Evolutionary conservation across 2,329 filamentous ascomycete species (phyloP).

Genomic region (Exophiala sp.): DNA sequence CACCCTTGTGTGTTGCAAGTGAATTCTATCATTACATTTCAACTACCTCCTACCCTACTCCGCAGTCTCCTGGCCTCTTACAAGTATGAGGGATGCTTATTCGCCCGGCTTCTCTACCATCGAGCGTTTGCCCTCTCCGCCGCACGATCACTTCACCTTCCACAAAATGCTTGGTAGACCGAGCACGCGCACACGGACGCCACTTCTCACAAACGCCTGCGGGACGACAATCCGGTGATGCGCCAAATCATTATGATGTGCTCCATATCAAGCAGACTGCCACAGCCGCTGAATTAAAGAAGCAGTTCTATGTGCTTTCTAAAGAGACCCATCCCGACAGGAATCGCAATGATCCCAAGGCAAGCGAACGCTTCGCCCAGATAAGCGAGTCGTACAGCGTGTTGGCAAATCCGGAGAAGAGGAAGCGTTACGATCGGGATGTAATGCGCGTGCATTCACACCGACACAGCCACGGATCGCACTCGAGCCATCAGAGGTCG

Average conservation of each 20-base stretch:
- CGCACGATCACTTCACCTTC: constrained; percentile 13
- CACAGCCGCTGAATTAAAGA: constrained; percentile 76
- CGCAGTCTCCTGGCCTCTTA: not conserved
- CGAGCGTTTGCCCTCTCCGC: constrained; percentile 17
- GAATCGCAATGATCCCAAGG: constrained; percentile 71
- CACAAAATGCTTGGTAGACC: not conserved
- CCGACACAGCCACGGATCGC: constrained; percentile 32
- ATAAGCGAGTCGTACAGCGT: constrained; percentile 80
- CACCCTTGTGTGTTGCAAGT: not conserved
- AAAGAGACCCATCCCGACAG: constrained; percentile 90
- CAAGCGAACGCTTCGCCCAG: constrained; percentile 72
- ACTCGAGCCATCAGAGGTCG: constrained; percentile 26
- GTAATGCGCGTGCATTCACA: constrained; percentile 36
- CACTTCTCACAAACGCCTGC: constrained; percentile 18
- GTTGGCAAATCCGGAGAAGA: constrained; percentile 69
- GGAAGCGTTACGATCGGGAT: constrained; percentile 72
- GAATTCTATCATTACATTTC: not conserved
- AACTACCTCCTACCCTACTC: not conserved
- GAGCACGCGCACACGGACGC: not conserved
- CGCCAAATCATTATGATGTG: constrained; percentile 73
- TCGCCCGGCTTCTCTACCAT: constrained; percentile 18
- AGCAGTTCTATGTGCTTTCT: constrained; percentile 87
- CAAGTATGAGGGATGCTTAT: constrained; percentile 29
- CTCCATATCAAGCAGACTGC: constrained; percentile 70
- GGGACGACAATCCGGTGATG: constrained; percentile 14